Percentiles rank a stretch among this genome's conserved stretches.
phyloP scores from a whole-genome alignment of 352 stramenopile species.

The Globisporangium carolinianum region DNA sequence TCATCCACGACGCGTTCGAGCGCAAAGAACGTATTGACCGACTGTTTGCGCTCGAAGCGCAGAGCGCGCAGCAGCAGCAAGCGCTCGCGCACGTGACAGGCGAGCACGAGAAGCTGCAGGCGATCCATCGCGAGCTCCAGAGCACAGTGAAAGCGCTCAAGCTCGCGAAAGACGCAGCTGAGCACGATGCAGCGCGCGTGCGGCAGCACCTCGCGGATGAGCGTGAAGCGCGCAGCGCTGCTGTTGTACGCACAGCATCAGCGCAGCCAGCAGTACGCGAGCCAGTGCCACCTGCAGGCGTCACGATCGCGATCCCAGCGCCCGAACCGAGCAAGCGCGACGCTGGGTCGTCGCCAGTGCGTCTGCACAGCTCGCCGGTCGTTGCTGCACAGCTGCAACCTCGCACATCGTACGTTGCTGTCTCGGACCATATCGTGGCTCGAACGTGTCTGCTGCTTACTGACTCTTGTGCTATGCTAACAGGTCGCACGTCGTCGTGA shows the following conservation, averaged over 20 bases:
- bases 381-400: background rate
- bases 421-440: too few species aligned
- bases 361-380: constrained; percentile 15
- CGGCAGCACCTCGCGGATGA: constrained; percentile 69
- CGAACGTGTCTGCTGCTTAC: too few species aligned
- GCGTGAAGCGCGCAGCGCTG: constrained; percentile 30
- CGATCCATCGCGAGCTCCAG: constrained; percentile 76
- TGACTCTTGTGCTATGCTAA: background rate
- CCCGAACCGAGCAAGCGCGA: constrained; percentile 39
- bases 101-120: constrained; percentile 80
- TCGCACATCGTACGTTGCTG: background rate
- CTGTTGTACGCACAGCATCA: constrained; percentile 16
- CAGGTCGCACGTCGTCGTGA: constrained; percentile 25
- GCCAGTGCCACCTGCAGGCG: constrained; percentile 3
- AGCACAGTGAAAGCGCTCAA: constrained; percentile 78
- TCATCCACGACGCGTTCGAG: constrained; percentile 90
- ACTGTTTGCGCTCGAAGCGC: constrained; percentile 80
- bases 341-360: constrained; percentile 55
- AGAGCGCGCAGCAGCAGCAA: constrained; percentile 67
- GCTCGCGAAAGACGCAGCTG: constrained; percentile 57
- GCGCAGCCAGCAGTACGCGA: constrained; percentile 7
- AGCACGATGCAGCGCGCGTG: constrained; percentile 55
- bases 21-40: constrained; percentile 83
- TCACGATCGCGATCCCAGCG: background rate
- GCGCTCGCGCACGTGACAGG: constrained; percentile 62